Evolutionary conservation across 1,284 basidiomycete species (phyloP).

Genomic region (Puccinia coronata): DNA sequence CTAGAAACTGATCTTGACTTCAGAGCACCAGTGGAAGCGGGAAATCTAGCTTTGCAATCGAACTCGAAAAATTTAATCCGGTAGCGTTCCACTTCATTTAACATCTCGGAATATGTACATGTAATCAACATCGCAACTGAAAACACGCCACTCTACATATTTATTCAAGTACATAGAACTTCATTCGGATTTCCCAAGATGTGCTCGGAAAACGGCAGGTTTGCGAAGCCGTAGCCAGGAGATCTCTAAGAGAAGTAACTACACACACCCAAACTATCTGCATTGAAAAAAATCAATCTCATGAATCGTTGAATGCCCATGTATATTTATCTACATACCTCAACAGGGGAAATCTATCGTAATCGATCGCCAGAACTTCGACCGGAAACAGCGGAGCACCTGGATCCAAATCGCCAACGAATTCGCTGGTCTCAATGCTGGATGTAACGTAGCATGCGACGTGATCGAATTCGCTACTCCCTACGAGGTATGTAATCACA

Average conservation of each 20-base stretch:
- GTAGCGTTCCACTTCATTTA: background rate
- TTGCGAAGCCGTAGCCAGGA: constrained; percentile 1
- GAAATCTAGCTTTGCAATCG: constrained; percentile 7
- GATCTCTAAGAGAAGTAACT: background rate
- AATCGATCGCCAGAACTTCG: constrained; percentile 36
- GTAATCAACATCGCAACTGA: background rate
- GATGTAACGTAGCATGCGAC: background rate
- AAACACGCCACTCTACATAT: background rate
- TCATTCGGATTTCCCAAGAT: constrained; percentile 26
- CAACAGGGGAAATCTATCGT: constrained; percentile 33
- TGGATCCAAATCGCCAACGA: constrained; percentile 8
- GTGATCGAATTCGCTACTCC: constrained; percentile 29
- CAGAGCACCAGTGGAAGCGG: constrained; percentile 6
- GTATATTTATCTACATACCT: background rate
- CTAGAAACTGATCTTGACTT: background rate
- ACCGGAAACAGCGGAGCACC: background rate
- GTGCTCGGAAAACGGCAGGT: constrained; percentile 19
- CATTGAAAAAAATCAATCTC: too few species aligned
- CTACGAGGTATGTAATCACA: background rate
- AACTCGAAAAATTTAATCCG: background rate
- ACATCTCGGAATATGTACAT: background rate
- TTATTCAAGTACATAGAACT: too few species aligned
- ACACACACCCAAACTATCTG: too few species aligned
- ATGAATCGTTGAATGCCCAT: too few species aligned
- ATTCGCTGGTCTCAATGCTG: background rate